Evolutionary conservation across 441 rosid genomes (phyloP), one percentile per base, ranked within the genome.

Genomic region (Hypseocharis bilobata): DNA sequence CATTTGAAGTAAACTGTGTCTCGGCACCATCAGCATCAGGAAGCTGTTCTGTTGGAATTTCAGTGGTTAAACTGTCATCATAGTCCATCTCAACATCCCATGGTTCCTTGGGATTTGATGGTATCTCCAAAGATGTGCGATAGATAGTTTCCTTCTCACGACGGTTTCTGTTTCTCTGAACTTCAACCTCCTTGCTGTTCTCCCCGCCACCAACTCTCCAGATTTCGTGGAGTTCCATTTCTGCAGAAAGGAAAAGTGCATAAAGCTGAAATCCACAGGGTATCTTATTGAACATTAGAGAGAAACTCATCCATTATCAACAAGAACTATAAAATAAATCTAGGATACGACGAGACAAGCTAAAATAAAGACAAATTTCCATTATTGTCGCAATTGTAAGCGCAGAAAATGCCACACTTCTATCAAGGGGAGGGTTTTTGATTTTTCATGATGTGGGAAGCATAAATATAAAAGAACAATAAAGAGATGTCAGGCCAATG

Each of bases 41-140:
- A 61, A 78, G 82, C 85, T 94, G 99, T 77, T 91, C 89, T 45
- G 82, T 75, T 6, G 94, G 96, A 45, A 94, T 88, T 72, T 82
- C 87, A 7, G 86, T 91, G 61, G 99, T 94, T 81, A 91, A 73
- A 58, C 92, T 65, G 81, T 94, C 99, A 67, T 91, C 98, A 74
- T 76, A 83, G 74, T 94, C 96, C 91, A 94, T 88, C 73, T 94
- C 98, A 16, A 77, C 65, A 78, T 91, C 99, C 97, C 99, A 94
- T 3, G 99, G 99, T 71, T 86, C 97, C 82, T 85, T 94, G 25
- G 99, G 96, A 60, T 91, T 88, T 28, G 70, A 75, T 19, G 97
- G 96, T 76, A 94, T 85, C 73, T 79, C 85, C 70, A 74, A 83
- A 42, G 66, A 62, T 25, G 81, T 63, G 47, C 62, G 76, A 70